phyloP scores from a whole-genome alignment of 768 basidiomycete genomes.

The Psilocybe sp. region DNA sequence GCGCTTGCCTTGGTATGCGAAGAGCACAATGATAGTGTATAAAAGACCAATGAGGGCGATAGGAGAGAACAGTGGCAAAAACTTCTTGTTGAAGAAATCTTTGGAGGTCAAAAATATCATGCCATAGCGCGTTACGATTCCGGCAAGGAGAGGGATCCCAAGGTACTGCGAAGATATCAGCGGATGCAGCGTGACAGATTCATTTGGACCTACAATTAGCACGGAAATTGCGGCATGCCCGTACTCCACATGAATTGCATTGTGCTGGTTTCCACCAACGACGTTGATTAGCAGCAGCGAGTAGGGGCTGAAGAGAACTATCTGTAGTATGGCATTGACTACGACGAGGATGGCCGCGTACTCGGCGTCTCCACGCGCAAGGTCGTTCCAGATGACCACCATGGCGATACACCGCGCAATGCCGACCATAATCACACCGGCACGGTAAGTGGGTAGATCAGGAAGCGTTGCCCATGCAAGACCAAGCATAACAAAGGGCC shows the following conservation, averaged over 20 bases:
- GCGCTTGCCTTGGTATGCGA: constrained; percentile 65
- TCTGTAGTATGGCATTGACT: constrained; percentile 77
- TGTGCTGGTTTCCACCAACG: constrained; percentile 46
- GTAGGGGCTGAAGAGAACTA: constrained; percentile 72
- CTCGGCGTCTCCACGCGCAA: constrained; percentile 65
- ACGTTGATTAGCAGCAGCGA: constrained; percentile 72
- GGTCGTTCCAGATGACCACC: constrained; percentile 82
- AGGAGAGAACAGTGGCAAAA: constrained; percentile 69
- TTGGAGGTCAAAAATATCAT: constrained; percentile 45
- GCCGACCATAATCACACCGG: constrained; percentile 83
- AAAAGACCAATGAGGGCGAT: constrained; percentile 72
- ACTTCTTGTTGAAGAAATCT: constrained; percentile 48
- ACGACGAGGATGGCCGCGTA: constrained; percentile 82
- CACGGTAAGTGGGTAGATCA: constrained; percentile 70
- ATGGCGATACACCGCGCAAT: constrained; percentile 70
- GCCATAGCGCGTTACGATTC: constrained; percentile 62
- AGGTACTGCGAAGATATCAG: constrained; percentile 53
- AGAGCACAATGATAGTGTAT: constrained; percentile 77
- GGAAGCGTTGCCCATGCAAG: constrained; percentile 84
- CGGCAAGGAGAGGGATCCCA: constrained; percentile 76
- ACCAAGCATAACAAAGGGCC: constrained; percentile 82
- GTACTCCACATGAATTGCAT: constrained; percentile 49
- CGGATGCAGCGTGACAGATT: not conserved
- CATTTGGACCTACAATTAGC: constrained; percentile 63
- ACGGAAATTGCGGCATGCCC: constrained; percentile 62